Evolutionary conservation across 139 green algal genomes (phyloP).

Genomic region (Chlamydomonas eustigma): DNA sequence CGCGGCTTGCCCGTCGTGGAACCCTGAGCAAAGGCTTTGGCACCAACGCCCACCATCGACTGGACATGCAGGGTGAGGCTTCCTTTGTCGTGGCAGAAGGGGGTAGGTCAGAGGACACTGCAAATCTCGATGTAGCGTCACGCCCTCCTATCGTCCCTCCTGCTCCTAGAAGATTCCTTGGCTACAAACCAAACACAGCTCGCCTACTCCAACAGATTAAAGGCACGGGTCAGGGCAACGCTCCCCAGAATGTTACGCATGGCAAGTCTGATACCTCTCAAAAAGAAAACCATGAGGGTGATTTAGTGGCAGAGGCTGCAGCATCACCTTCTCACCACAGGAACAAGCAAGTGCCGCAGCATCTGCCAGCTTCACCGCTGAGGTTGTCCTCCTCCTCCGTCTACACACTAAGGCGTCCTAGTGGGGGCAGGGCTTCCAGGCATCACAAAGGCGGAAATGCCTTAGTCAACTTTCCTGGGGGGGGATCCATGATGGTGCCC

Average conservation of each 20-base stretch:
- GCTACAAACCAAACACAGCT: neutral
- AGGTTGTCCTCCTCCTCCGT: neutral
- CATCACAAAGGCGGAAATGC: neutral
- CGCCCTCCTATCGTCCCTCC: neutral
- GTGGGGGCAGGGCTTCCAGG: neutral
- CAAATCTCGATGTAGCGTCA: neutral
- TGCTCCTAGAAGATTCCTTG: neutral
- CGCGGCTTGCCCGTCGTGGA: neutral
- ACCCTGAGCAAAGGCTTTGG: too few relatives aligned
- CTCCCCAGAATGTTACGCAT: too few relatives aligned
- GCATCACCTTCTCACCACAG: too few relatives aligned
- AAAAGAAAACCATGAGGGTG: too few relatives aligned
- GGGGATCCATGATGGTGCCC: neutral
- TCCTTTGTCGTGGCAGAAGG: too few relatives aligned
- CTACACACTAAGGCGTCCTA: neutral
- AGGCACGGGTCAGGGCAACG: neutral
- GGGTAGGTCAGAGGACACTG: neutral
- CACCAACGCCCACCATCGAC: too few relatives aligned
- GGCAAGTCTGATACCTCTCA: too few relatives aligned
- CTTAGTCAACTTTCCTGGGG: neutral
- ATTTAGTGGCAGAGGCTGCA: too few relatives aligned
- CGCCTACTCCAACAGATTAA: neutral
- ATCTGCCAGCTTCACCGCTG: too few relatives aligned
- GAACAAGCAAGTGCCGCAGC: too few relatives aligned
- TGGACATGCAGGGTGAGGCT: too few relatives aligned